phyloP scores from a whole-genome alignment of 148 eudicot species.

The Camellia granthamiana region DNA sequence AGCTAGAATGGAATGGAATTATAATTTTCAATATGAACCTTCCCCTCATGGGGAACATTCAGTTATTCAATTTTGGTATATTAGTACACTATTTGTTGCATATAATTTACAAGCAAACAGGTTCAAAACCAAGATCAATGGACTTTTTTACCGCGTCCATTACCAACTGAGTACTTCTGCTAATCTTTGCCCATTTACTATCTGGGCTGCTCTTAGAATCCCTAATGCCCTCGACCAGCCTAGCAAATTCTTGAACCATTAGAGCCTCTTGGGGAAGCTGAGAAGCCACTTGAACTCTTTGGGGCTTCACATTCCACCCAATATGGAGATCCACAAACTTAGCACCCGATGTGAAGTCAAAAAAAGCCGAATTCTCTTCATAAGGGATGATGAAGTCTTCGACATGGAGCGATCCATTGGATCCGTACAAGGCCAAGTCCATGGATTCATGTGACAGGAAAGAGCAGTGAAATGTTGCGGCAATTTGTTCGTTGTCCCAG shows the following conservation, averaged over 20 bases:
- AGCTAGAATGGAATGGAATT: no score
- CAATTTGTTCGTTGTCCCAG: conserved; percentile 30
- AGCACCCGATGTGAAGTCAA: conserved; percentile 35
- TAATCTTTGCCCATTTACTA: conserved; percentile 26
- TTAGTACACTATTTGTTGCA: no score
- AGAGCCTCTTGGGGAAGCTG: conserved; percentile 37
- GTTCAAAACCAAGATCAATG: conserved; percentile 28
- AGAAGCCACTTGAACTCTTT: conserved; percentile 28
- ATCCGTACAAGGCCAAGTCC: conserved; percentile 27
- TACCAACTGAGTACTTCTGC: conserved; percentile 35
- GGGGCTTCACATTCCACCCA: conserved; percentile 44
- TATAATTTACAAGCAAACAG: conserved; percentile 9
- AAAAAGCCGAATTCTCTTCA: conserved; percentile 29
- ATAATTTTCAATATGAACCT: no score
- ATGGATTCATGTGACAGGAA: conserved; percentile 28
- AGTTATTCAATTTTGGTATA: no score
- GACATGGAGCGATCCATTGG: conserved; percentile 33
- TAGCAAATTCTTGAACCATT: conserved; percentile 39
- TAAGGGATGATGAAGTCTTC: conserved; percentile 38
- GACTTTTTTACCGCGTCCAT: conserved; percentile 35
- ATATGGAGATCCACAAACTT: conserved; percentile 35
- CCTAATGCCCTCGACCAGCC: conserved; percentile 28
- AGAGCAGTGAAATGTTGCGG: conserved; percentile 36
- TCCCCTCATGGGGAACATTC: no score
- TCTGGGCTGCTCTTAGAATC: conserved; percentile 20